Conservation (phyloP, 129 eudicot genomes). For the Heracleum sosnowskyi region DNA sequence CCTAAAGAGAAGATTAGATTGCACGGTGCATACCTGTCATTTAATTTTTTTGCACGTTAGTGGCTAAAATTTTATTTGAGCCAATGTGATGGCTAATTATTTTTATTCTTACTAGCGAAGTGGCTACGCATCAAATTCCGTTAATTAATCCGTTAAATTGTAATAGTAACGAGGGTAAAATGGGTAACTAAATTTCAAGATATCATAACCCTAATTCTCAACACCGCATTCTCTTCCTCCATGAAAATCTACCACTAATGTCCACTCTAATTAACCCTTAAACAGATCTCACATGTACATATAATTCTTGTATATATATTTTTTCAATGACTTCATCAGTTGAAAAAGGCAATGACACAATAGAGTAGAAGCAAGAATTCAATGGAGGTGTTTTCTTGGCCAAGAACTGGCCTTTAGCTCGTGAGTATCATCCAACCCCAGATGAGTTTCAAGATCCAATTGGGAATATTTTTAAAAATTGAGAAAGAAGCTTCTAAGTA, state of each 20-base stretch:
- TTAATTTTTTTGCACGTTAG: no score
- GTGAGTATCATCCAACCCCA: constrained; percentile 79
- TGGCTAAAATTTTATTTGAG: no score
- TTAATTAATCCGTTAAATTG: no score
- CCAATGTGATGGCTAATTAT: no score
- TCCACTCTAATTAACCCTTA: not conserved
- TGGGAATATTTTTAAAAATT: constrained; percentile 68
- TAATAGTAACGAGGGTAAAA: no score
- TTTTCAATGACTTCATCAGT: constrained; percentile 27
- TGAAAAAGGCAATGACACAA: not conserved
- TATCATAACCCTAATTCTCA: no score
- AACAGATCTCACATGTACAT: constrained; percentile 22
- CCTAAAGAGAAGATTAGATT: no score
- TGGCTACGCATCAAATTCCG: no score
- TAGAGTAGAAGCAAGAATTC: constrained; percentile 1
- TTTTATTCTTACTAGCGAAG: no score
- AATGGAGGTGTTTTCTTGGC: constrained; percentile 70
- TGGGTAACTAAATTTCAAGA: no score
- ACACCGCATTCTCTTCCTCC: not conserved
- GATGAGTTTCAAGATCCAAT: constrained; percentile 91
- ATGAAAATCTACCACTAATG: not conserved
- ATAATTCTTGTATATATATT: constrained; percentile 3
- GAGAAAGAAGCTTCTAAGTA: constrained; percentile 73
- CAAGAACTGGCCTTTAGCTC: constrained; percentile 77
- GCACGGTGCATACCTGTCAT: no score